A percentile compares a stretch with the other conserved stretches of the same genome.
These are phyloP conservation scores for Globisporangium cystogenes DNA, from an alignment of 352 stramenopile species.

Conservation along the genomic window DNA sequence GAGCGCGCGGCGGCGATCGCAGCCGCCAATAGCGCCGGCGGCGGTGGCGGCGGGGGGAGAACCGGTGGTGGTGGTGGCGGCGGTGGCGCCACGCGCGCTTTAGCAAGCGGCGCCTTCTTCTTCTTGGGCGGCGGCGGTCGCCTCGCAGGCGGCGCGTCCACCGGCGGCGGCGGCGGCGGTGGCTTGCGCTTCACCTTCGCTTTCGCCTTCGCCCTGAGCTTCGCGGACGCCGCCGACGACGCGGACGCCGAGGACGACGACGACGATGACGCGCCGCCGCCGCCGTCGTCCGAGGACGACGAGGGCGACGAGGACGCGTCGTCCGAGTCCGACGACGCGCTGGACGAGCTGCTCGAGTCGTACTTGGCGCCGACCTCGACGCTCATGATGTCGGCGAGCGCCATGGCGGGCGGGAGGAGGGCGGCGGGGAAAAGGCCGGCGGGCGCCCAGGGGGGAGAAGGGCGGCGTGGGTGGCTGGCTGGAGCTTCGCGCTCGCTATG, in stretches of 20 bases:
- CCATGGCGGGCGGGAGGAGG: conserved; percentile 23
- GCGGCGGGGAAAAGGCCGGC: neutral
- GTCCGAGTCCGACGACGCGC: conserved; percentile 62
- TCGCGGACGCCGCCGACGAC: conserved; percentile 3
- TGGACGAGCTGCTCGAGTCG: conserved; percentile 75
- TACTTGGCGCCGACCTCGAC: conserved; percentile 73
- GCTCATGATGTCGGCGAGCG: conserved; percentile 68
- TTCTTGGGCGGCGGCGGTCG: neutral
- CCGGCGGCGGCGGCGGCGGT: neutral
- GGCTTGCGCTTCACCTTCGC: conserved; percentile 1
- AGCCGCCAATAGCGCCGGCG: too few species aligned
- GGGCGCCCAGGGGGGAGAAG: neutral
- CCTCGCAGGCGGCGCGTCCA: neutral
- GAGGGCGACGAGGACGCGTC: conserved; percentile 40
- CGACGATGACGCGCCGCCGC: too few species aligned
- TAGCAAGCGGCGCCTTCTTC: neutral
- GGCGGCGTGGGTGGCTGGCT: neutral
- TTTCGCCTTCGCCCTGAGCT: neutral
- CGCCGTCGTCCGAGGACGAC: conserved; percentile 23
- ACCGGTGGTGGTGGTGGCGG: conserved; percentile 18
- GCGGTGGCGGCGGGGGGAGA: conserved; percentile 13
- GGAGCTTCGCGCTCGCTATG: too few species aligned
- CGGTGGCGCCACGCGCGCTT: conserved; percentile 8
- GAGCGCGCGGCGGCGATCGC: too few species aligned
- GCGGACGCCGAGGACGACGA: conserved; percentile 21